Conservation (phyloP, 1,284 basidiomycete genomes). For the Chalciporus sp. region DNA sequence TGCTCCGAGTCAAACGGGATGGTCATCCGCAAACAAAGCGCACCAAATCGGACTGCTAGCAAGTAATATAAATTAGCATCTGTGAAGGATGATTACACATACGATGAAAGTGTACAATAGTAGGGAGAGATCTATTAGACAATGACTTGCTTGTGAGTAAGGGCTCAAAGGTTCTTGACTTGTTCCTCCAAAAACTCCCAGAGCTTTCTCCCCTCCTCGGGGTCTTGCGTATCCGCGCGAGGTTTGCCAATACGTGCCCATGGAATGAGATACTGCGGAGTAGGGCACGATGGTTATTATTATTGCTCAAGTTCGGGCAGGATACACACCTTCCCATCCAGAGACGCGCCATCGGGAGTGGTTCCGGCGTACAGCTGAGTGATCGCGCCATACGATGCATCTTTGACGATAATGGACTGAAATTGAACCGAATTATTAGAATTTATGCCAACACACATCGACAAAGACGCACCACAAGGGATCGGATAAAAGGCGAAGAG, state of each 20-base stretch:
- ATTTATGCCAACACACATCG: too few species aligned
- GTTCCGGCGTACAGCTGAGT: constrained; percentile 59
- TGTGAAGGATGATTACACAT: too few species aligned
- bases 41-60: too few species aligned
- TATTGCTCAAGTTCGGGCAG: neutral
- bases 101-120: too few species aligned
- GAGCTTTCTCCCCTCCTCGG: constrained; percentile 37
- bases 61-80: too few species aligned
- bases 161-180: constrained; percentile 26
- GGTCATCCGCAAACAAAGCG: too few species aligned
- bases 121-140: too few species aligned
- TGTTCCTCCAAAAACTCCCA: constrained; percentile 47
- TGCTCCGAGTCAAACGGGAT: too few species aligned
- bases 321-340: constrained; percentile 50
- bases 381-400: constrained; percentile 44
- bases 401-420: constrained; percentile 19
- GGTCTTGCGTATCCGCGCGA: constrained; percentile 32
- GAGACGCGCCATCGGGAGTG: constrained; percentile 39
- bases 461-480: too few species aligned
- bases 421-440: neutral
- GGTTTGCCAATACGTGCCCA: constrained; percentile 43
- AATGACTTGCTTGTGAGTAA: too few species aligned
- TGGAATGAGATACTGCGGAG: constrained; percentile 44
- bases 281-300: neutral
- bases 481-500: too few species aligned